These are phyloP conservation scores for Dioscorea dumetorum DNA, from an alignment of 106 monocot species.

Conservation along the genomic window DNA sequence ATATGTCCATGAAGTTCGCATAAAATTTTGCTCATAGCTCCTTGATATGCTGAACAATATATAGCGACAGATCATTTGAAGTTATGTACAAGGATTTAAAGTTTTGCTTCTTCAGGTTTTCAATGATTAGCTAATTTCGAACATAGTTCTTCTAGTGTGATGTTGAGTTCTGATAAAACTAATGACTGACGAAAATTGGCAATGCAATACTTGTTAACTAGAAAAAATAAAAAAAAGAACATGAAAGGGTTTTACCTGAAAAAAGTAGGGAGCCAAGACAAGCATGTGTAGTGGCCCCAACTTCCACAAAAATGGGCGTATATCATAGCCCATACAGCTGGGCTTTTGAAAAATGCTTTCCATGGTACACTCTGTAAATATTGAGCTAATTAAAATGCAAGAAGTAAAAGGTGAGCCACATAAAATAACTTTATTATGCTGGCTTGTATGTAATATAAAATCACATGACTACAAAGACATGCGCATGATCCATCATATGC, in stretches of 20 bases:
- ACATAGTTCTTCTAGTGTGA: too few relatives aligned
- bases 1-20: too few relatives aligned
- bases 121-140: too few relatives aligned
- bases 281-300: slow-evolving; percentile 98
- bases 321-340: slow-evolving; percentile 97
- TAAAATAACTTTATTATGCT: not conserved
- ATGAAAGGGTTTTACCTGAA: slow-evolving; percentile 52
- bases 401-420: not conserved
- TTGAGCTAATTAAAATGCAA: not conserved
- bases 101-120: too few relatives aligned
- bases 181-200: not conserved
- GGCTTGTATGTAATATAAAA: too few relatives aligned
- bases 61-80: too few relatives aligned
- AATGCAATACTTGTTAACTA: not conserved
- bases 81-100: too few relatives aligned
- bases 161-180: not conserved
- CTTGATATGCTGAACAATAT: too few relatives aligned
- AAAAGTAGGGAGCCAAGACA: slow-evolving; percentile 96
- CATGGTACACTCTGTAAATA: slow-evolving; percentile 70
- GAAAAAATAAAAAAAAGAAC: not conserved
- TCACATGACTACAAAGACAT: too few relatives aligned
- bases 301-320: slow-evolving; percentile 99
- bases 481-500: too few relatives aligned
- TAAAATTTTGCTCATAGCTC: too few relatives aligned
- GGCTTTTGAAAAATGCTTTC: slow-evolving; percentile 80